Conservation (phyloP, 306 rosid species). For the Corylus heterophylla region DNA sequence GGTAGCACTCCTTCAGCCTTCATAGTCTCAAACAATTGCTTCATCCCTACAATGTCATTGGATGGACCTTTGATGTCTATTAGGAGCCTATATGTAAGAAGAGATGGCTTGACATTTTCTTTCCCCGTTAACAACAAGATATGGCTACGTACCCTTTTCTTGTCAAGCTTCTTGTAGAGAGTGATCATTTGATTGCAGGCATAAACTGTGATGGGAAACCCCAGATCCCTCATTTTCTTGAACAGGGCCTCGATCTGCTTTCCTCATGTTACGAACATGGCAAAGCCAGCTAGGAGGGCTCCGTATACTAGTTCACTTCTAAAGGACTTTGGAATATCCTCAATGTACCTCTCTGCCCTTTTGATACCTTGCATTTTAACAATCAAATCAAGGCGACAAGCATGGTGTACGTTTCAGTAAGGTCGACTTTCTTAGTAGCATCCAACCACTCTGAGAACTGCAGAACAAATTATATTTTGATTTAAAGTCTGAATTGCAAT, state of each 20-base stretch:
- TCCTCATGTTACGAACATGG: background rate
- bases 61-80: constrained; percentile 8
- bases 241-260: constrained; percentile 23
- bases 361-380: constrained; percentile 16
- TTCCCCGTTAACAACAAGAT: constrained; percentile 22
- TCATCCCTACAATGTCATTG: constrained; percentile 13
- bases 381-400: constrained; percentile 25
- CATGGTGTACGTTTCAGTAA: constrained; percentile 10
- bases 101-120: constrained; percentile 26
- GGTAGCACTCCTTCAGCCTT: constrained; percentile 19
- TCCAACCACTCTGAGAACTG: constrained; percentile 27
- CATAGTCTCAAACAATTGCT: constrained; percentile 24
- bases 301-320: constrained; percentile 11
- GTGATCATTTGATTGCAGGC: constrained; percentile 29
- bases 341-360: constrained; percentile 23
- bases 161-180: constrained; percentile 21
- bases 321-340: constrained; percentile 12
- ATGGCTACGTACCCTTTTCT: constrained; percentile 2
- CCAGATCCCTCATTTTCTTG: constrained; percentile 11
- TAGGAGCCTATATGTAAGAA: constrained; percentile 19
- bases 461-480: constrained; percentile 1
- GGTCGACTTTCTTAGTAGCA: background rate
- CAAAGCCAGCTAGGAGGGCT: constrained; percentile 20
- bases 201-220: constrained; percentile 11
- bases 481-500: background rate